Conservation (phyloP, 768 basidiomycete genomes). For the Agaricus bisporus region DNA sequence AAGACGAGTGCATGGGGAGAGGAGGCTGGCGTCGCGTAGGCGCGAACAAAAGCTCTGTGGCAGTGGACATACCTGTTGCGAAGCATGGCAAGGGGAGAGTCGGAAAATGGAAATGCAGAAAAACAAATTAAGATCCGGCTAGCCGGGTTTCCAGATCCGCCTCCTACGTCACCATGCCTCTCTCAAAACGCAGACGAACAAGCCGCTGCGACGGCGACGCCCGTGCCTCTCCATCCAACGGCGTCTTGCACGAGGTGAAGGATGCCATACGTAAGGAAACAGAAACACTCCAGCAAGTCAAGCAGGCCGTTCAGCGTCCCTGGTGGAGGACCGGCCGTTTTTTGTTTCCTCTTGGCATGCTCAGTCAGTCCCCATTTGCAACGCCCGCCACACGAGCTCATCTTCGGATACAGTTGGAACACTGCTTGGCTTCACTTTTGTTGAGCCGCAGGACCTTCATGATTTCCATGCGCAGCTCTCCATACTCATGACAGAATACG, state of each 20-base stretch:
- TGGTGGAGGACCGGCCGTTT: slow-evolving; percentile 41
- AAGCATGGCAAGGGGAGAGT: slow-evolving; percentile 17
- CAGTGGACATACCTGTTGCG: slow-evolving; percentile 21
- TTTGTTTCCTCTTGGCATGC: slow-evolving; percentile 68
- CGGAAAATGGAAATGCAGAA: slow-evolving; percentile 1
- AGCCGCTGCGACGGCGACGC: slow-evolving; percentile 5
- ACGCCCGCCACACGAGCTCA: background rate
- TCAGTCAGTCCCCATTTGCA: slow-evolving; percentile 28
- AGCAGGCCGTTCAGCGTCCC: slow-evolving; percentile 13
- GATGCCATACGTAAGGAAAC: slow-evolving; percentile 2
- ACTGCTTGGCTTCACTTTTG: slow-evolving; percentile 54
- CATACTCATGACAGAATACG: slow-evolving; percentile 65
- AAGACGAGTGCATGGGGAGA: slow-evolving; percentile 80
- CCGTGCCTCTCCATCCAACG: background rate
- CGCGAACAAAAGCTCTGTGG: slow-evolving; percentile 26
- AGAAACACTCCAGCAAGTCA: background rate
- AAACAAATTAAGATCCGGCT: background rate
- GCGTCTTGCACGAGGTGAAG: background rate
- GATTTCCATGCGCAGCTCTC: slow-evolving; percentile 65
- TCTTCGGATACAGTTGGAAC: slow-evolving; percentile 48
- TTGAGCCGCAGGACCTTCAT: slow-evolving; percentile 61
- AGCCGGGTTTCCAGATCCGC: background rate
- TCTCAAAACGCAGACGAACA: slow-evolving; percentile 18
- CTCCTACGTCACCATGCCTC: slow-evolving; percentile 20
- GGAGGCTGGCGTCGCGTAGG: slow-evolving; percentile 53